Base-by-base conservation (phyloP, 2,329 filamentous ascomycete genomes). In the Paraphoma chrysanthemicola region DNA sequence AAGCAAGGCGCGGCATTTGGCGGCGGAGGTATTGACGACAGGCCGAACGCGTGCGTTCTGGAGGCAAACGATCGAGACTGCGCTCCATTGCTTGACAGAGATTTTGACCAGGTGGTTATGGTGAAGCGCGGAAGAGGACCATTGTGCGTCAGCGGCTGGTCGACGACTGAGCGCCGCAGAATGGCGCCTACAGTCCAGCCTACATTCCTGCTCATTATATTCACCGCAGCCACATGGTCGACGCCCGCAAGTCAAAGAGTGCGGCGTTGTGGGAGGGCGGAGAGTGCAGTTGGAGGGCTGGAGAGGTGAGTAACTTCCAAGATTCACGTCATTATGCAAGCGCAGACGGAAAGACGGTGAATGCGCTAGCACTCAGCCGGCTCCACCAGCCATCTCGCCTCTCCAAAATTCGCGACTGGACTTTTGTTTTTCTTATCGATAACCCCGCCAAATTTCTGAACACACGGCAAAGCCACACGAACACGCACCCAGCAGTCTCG, bases 141-240 rank as follows among this genome's bases (percentile, higher is more conserved):
- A 56, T 55, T 52, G 38, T 66, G 60, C 46, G 52, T 48, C 47
- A 69, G 62, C 50, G 64, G 66, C 57, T 64, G 69, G 64, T 67
- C 68, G 55, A 68, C 64, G 57, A 68, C 51, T 29, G 67, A 66
- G 66, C 70, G 71, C 64, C 71, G 68, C 59, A 74, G 57, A 48
- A 68, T 60, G 57, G 73, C 73, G 74, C 70, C 72, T 66, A 70
- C 65, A 64, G 67, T 62, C 57, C 65, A 58, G 65, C 67, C 73
- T 70, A 74, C 78, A 81, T 79, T 75, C 70, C 78, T 69, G 69
- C 74, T 79, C 80, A 82, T 82, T 68, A 70, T 77, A 71, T 63
- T 51, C 62, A 64, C 56, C 59, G 66, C 57, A 56, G 52, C 64
- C 59, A 69, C 76, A 78, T 78, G 67, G 62, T 70, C 63, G 62